phyloP scores from a whole-genome alignment of 352 stramenopile species.

The Globisporangium barbulae region DNA sequence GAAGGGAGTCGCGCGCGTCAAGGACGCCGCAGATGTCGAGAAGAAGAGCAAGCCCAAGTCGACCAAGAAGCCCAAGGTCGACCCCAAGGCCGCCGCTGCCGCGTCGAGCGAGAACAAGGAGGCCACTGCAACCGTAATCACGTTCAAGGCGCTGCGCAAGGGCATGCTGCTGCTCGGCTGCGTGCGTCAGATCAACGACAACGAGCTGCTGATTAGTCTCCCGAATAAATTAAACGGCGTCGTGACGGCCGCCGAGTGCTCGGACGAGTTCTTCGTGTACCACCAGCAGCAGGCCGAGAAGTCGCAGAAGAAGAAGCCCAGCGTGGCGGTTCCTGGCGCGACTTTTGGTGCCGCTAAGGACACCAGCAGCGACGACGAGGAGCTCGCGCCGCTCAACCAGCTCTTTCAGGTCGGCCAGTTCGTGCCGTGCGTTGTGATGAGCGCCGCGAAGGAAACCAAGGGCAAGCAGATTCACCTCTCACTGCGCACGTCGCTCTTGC shows the following conservation, averaged over 20 bases:
- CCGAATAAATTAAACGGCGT: slow-evolving; percentile 94
- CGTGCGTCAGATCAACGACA: slow-evolving; percentile 87
- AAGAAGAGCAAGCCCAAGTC: slow-evolving; percentile 31
- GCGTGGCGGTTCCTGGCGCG: slow-evolving; percentile 7
- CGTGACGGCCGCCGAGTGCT: slow-evolving; percentile 73
- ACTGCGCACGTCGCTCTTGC: slow-evolving; percentile 80
- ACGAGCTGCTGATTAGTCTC: slow-evolving; percentile 83
- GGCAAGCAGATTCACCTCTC: slow-evolving; percentile 91
- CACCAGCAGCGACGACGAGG: slow-evolving; percentile 21
- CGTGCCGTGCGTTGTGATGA: slow-evolving; percentile 79
- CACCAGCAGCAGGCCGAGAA: slow-evolving; percentile 19
- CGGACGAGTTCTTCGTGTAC: slow-evolving; percentile 68
- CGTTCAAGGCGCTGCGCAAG: slow-evolving; percentile 70
- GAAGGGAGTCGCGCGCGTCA: slow-evolving; percentile 39
- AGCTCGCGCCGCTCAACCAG: slow-evolving; percentile 42
- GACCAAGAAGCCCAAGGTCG: slow-evolving; percentile 18
- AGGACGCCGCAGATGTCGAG: slow-evolving; percentile 16
- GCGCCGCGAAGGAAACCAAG: slow-evolving; percentile 65
- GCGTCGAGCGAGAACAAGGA: slow-evolving; percentile 25
- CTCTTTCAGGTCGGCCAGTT: slow-evolving; percentile 83
- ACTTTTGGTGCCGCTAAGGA: neutral
- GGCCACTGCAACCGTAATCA: slow-evolving; percentile 37
- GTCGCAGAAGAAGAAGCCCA: slow-evolving; percentile 23
- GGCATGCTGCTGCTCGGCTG: slow-evolving; percentile 81
- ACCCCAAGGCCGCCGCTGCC: slow-evolving; percentile 14